Conservation (phyloP, 129 eudicot genomes). For the Centaurea solstitialis region DNA sequence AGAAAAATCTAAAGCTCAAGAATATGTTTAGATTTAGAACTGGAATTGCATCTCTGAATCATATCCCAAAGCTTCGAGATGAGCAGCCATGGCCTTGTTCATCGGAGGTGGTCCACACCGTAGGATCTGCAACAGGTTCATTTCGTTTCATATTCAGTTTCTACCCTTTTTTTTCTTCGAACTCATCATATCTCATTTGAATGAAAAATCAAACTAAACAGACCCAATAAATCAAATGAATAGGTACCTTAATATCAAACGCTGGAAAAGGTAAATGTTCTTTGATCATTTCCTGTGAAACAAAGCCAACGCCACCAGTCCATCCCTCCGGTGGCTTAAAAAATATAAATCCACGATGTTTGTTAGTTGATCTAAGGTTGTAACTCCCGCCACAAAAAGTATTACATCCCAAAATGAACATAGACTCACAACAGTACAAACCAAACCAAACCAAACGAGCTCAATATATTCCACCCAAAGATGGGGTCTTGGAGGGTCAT, state of each 20-base stretch:
- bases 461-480: too few species aligned
- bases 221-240: not conserved
- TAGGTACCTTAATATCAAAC: conserved; percentile 43
- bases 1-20: conserved; percentile 1
- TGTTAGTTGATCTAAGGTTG: not conserved
- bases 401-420: not conserved
- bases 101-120: conserved; percentile 55
- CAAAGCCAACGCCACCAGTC: conserved; percentile 58
- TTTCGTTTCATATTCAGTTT: not conserved
- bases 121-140: conserved; percentile 42
- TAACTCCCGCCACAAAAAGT: not conserved
- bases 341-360: not conserved
- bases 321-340: conserved; percentile 55
- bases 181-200: not conserved
- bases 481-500: too few species aligned
- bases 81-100: conserved; percentile 59
- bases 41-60: conserved; percentile 37
- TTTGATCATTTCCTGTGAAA: conserved; percentile 54
- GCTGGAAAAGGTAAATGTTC: conserved; percentile 50
- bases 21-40: conserved; percentile 16
- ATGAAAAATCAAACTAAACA: not conserved
- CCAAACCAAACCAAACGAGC: too few species aligned
- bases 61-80: conserved; percentile 44
- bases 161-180: not conserved
- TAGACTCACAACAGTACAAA: not conserved